Evolutionary conservation across 2,329 filamentous ascomycete genomes (phyloP).

Genomic region (Microcera coccophila): DNA sequence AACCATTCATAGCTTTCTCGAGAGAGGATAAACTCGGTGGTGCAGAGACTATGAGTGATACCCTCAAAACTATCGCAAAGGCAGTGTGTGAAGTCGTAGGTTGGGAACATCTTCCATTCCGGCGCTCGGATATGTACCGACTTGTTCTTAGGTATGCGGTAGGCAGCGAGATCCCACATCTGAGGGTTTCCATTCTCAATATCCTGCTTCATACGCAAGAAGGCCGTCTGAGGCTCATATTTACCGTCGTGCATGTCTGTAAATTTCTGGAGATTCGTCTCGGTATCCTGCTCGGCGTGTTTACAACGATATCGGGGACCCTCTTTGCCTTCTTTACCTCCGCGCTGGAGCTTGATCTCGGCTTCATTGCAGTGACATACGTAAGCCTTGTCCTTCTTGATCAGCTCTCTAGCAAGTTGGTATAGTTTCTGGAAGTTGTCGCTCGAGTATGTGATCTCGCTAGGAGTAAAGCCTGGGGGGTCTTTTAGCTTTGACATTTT

Average conservation of each 20-base stretch:
- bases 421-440: constrained; percentile 89
- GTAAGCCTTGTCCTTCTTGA: constrained; percentile 67
- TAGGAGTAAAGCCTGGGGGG: constrained; percentile 61
- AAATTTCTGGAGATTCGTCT: constrained; percentile 78
- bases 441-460: constrained; percentile 77
- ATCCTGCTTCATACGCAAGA: constrained; percentile 90
- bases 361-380: constrained; percentile 83
- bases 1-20: constrained; percentile 88
- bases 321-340: constrained; percentile 63
- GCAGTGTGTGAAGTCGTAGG: constrained; percentile 90
- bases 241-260: constrained; percentile 87
- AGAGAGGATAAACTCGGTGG: constrained; percentile 83
- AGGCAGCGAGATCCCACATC: constrained; percentile 95
- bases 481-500: constrained; percentile 4
- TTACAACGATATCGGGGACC: constrained; percentile 74
- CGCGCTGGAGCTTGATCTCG: constrained; percentile 83
- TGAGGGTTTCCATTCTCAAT: constrained; percentile 81
- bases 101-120: constrained; percentile 91
- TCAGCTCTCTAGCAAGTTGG: constrained; percentile 80
- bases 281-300: constrained; percentile 70
- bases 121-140: constrained; percentile 75
- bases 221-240: constrained; percentile 79
- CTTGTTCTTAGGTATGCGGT: constrained; percentile 71
- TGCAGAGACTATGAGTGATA: constrained; percentile 90
- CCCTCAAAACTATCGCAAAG: constrained; percentile 88